phyloP scores from a whole-genome alignment of 23 red algal genomes.

The Gracilaria vermiculophylla region DNA sequence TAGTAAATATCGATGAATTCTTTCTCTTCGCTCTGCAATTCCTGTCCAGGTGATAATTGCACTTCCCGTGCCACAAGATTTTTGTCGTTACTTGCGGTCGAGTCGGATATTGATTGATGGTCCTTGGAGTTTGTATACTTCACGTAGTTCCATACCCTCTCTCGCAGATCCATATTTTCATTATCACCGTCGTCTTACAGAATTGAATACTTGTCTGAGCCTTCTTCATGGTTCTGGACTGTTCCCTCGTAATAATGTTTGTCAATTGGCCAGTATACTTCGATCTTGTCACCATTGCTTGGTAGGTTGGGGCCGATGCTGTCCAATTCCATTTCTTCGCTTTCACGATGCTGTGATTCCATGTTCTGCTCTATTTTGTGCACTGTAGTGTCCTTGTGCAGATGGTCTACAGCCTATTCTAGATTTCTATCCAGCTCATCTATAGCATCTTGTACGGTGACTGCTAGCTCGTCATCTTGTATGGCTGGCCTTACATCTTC shows the following conservation, averaged over 20 bases:
- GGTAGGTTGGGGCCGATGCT: neutral
- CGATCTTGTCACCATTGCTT: neutral
- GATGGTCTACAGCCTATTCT: too few species aligned
- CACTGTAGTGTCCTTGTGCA: neutral
- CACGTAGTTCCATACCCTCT: too few species aligned
- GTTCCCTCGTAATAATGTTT: neutral
- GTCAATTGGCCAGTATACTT: slow-evolving; percentile 5
- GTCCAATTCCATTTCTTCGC: too few species aligned
- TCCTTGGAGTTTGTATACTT: too few species aligned
- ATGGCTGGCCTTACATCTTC: slow-evolving; percentile 21
- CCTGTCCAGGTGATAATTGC: too few species aligned
- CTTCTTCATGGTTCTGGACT: neutral
- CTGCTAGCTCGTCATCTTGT: neutral
- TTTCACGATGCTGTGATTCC: too few species aligned
- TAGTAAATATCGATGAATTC: neutral
- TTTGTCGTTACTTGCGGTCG: too few species aligned
- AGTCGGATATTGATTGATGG: too few species aligned
- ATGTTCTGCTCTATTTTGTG: too few species aligned
- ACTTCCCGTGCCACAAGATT: neutral
- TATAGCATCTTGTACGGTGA: slow-evolving; percentile 22
- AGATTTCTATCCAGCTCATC: slow-evolving; percentile 17
- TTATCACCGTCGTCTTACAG: slow-evolving; percentile 5
- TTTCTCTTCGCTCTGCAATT: neutral
- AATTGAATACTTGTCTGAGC: neutral
- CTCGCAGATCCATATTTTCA: too few species aligned